Conservation (phyloP, 1,139 yeast species). For the Lipomyces yarrowii region DNA sequence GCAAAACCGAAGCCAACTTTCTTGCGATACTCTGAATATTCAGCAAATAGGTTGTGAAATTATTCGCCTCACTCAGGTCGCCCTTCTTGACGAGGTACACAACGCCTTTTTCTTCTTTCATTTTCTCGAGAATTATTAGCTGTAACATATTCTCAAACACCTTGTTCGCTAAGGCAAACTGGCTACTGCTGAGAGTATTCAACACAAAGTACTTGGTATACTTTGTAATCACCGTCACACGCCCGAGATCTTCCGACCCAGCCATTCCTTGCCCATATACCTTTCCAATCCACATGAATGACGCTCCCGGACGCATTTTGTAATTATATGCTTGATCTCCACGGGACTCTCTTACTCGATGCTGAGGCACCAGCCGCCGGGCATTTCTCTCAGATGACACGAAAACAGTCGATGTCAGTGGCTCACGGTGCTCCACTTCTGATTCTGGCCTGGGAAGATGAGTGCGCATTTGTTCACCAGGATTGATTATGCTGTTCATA, state of each 20-base stretch:
- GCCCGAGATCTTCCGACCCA: slow-evolving; percentile 1
- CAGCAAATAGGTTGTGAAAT: slow-evolving; percentile 5
- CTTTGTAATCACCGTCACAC: slow-evolving; percentile 11
- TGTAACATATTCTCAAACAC: slow-evolving; percentile 15
- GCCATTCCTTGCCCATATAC: slow-evolving; percentile 8
- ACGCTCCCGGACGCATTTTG: not conserved
- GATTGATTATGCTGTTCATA: slow-evolving; percentile 2
- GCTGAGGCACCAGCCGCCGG: not conserved
- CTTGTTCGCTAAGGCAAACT: slow-evolving; percentile 15
- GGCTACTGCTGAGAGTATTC: slow-evolving; percentile 4
- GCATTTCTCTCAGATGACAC: not conserved
- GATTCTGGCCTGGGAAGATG: not conserved
- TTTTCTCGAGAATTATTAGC: slow-evolving; percentile 5
- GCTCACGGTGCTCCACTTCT: not conserved
- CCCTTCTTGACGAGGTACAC: slow-evolving; percentile 8
- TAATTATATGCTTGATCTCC: not conserved
- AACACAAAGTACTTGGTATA: slow-evolving; percentile 8
- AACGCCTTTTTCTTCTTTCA: slow-evolving; percentile 1
- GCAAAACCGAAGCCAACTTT: slow-evolving; percentile 3
- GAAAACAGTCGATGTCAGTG: not conserved
- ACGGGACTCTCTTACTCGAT: not conserved
- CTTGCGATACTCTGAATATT: slow-evolving; percentile 2
- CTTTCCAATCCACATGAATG: slow-evolving; percentile 18
- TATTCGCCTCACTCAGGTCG: not conserved
- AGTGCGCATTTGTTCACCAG: not conserved